Percentiles rank a stretch among this genome's conserved stretches.
These are phyloP conservation scores for Elongisporangium anandrum DNA, from an alignment of 352 stramenopile genomes.

Conservation along the genomic window DNA sequence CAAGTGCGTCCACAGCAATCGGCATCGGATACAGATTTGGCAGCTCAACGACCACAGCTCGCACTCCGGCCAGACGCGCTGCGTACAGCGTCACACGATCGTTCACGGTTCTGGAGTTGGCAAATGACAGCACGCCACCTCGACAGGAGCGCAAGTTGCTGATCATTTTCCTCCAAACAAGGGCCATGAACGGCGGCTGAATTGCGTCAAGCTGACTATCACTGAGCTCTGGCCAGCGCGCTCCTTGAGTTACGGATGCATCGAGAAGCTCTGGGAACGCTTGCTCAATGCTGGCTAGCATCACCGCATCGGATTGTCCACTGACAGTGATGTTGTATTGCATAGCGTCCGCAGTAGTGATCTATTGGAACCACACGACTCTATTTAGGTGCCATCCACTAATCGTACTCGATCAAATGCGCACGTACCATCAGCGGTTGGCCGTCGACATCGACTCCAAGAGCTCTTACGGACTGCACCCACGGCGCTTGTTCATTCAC, in stretches of 20 bases:
- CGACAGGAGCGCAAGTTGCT: constrained; percentile 21
- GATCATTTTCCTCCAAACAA: constrained; percentile 21
- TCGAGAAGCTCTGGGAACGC: constrained; percentile 16
- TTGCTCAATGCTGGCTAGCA: constrained; percentile 19
- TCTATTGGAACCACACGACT: too few species aligned
- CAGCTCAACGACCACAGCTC: constrained; percentile 45
- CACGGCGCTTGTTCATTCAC: constrained; percentile 13
- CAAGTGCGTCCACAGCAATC: constrained; percentile 35
- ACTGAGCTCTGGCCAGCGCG: not conserved
- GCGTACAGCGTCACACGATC: constrained; percentile 31
- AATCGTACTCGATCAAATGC: not conserved
- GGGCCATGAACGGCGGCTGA: constrained; percentile 16
- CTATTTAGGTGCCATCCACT: not conserved
- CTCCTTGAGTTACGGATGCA: constrained; percentile 2
- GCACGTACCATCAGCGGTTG: constrained; percentile 16
- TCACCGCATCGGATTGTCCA: constrained; percentile 2
- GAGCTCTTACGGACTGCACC: constrained; percentile 9
- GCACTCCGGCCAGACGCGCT: constrained; percentile 26
- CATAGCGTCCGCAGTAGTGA: constrained; percentile 13
- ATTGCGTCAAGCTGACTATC: not conserved
- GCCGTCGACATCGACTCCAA: constrained; percentile 28
- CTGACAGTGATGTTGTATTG: constrained; percentile 5
- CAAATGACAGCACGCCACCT: constrained; percentile 39
- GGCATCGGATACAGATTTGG: constrained; percentile 34
- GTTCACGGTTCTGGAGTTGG: constrained; percentile 27